A percentile compares a stretch with the other conserved stretches of the same genome.
Evolutionary conservation across 2,329 filamentous ascomycete genomes (phyloP).

Genomic region (Talaromyces sp.): DNA sequence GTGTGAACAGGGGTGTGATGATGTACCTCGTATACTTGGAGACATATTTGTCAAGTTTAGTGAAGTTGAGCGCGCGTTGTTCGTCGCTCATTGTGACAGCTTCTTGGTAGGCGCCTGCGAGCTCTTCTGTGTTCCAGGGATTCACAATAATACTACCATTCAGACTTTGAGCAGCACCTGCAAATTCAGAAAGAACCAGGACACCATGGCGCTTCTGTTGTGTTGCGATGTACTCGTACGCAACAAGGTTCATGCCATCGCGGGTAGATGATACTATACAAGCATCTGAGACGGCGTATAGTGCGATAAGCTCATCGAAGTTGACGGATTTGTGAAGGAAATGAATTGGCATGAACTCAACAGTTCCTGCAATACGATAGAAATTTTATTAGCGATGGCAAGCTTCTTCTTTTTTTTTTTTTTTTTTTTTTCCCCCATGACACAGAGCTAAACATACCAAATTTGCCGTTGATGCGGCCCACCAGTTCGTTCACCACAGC

Average conservation of each 20-base stretch:
- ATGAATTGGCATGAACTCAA: slow-evolving; percentile 99
- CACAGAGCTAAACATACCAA: slow-evolving; percentile 56
- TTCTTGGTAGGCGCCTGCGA: slow-evolving; percentile 90
- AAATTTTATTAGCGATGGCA: not conserved
- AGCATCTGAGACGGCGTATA: slow-evolving; percentile 90
- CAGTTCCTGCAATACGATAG: slow-evolving; percentile 62
- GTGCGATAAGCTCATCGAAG: slow-evolving; percentile 90
- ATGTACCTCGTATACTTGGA: slow-evolving; percentile 87
- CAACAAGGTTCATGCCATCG: slow-evolving; percentile 98
- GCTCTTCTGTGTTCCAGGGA: slow-evolving; percentile 96
- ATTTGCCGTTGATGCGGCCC: slow-evolving; percentile 94
- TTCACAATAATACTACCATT: slow-evolving; percentile 95
- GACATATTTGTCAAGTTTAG: slow-evolving; percentile 91
- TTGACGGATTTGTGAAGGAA: slow-evolving; percentile 96
- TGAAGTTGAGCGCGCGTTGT: slow-evolving; percentile 81
- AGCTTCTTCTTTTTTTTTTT: no score
- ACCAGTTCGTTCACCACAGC: slow-evolving; percentile 96
- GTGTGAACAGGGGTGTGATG: no score
- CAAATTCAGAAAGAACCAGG: slow-evolving; percentile 95
- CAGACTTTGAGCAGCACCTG: slow-evolving; percentile 89
- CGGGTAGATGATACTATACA: slow-evolving; percentile 94
- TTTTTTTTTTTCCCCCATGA: no score
- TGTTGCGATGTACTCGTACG: slow-evolving; percentile 96
- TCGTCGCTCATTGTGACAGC: slow-evolving; percentile 96
- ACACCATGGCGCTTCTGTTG: slow-evolving; percentile 88